These are phyloP conservation scores for Epichloe brachyelytri DNA, from an alignment of 2,329 filamentous ascomycete species.

Conservation along the genomic window DNA sequence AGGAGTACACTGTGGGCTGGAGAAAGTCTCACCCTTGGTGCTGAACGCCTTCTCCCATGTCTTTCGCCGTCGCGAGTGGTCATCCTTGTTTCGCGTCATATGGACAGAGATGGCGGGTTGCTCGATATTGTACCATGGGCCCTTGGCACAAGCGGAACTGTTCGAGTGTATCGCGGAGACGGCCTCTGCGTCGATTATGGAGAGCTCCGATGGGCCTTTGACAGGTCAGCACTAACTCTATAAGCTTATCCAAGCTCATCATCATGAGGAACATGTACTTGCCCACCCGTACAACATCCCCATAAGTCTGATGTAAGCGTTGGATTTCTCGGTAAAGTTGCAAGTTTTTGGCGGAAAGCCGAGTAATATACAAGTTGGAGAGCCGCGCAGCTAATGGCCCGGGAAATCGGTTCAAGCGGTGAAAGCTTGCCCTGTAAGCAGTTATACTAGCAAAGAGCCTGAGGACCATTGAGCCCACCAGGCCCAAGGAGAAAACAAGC, in stretches of 20 bases:
- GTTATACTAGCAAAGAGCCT: conserved; percentile 9
- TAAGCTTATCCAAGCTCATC: background rate
- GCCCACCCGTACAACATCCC: conserved; percentile 18
- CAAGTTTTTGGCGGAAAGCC: conserved; percentile 10
- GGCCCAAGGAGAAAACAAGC: background rate
- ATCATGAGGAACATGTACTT: background rate
- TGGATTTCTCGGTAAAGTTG: conserved; percentile 15
- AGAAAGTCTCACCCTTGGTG: conserved; percentile 12
- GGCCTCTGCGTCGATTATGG: conserved; percentile 16
- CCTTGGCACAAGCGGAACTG: conserved; percentile 17
- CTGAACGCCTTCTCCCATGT: conserved; percentile 21
- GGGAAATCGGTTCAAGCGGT: conserved; percentile 15
- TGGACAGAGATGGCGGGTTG: conserved; percentile 18
- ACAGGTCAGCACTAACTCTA: background rate
- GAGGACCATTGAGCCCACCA: background rate
- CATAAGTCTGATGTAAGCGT: conserved; percentile 16
- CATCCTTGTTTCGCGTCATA: conserved; percentile 17
- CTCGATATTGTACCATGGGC: conserved; percentile 21
- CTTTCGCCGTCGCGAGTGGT: conserved; percentile 19
- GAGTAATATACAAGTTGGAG: conserved; percentile 14
- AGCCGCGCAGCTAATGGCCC: conserved; percentile 15
- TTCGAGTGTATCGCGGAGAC: conserved; percentile 16
- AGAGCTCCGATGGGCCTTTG: conserved; percentile 18
- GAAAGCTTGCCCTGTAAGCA: conserved; percentile 12
- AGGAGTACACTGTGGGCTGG: background rate